A percentile compares a stretch with the other conserved stretches of the same genome.
phyloP scores from a whole-genome alignment of 1,139 yeast genomes.

The Blastobotrys illinoisensis region DNA sequence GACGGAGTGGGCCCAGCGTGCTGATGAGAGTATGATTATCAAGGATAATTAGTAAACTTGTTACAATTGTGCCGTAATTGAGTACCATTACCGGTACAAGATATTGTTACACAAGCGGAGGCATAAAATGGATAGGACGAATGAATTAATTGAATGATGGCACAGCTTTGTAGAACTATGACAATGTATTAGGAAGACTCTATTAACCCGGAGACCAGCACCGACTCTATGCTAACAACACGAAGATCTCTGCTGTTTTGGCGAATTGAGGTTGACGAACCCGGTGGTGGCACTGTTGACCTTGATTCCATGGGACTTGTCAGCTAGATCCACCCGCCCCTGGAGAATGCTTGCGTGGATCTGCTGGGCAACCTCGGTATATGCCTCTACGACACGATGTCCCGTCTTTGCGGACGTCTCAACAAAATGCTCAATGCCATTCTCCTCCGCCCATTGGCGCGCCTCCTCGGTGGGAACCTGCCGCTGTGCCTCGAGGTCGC shows the following conservation, averaged over 20 bases:
- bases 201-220: neutral
- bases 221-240: neutral
- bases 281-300: conserved; percentile 20
- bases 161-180: too few species aligned
- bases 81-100: too few species aligned
- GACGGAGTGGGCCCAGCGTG: conserved; percentile 53
- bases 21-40: conserved; percentile 25
- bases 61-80: too few species aligned
- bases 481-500: conserved; percentile 72
- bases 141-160: too few species aligned
- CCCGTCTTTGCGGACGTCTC: conserved; percentile 91
- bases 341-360: conserved; percentile 32
- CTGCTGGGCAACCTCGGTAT: conserved; percentile 78
- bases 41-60: conserved; percentile 18
- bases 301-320: conserved; percentile 28
- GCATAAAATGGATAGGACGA: too few species aligned
- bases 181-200: neutral
- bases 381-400: conserved; percentile 84
- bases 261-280: conserved; percentile 22
- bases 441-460: conserved; percentile 67
- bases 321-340: conserved; percentile 31
- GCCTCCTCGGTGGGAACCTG: conserved; percentile 76
- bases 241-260: conserved; percentile 1
- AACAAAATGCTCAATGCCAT: conserved; percentile 85
- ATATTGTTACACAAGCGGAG: too few species aligned